Base-by-base conservation (phyloP, 257 asterid species). In the Penstemon newberryi region DNA sequence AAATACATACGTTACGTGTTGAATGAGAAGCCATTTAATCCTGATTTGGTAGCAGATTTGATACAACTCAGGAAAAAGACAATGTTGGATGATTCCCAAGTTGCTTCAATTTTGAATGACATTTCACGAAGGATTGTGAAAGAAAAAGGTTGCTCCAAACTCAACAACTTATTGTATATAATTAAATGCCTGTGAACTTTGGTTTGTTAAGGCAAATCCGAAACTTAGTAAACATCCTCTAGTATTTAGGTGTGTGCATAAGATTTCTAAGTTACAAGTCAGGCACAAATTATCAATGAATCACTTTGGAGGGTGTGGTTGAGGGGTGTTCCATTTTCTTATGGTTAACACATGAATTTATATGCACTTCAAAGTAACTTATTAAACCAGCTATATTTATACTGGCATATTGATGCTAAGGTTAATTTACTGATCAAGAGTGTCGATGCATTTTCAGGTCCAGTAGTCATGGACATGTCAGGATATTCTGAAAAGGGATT, bases 21-120 rank as follows among this genome's bases (percentile, higher is more conserved):
- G 88, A 94, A 94, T 69, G 99, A 94, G 84, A 90, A 90, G 79
- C 97, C 96, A 56, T 94, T 94, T 73, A 76, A 84, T 82, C 96
- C 92, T 56, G 89, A 81, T 39, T 80, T 91, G 77, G 74, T 91
- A 54, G 86, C 88, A 52, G 80, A 84, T 67, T 74, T 94, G 80
- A 91, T 94, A 79, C 96, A 90, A 69, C 92, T 94, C 67, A 87
- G 95, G 77, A 84, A 83, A 83, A 85, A 74, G 71, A 74, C 96
- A 42, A 67, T 60, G 78, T 78, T 93, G 83, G 93, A 83, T 75
- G 97, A 90, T 79, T 75, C 89, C 53, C 85, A 84, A 75, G 92
- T 90, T 39, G 92, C 92, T 72, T 94, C 74, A 80, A 79, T 94
- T 66, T 76, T 94, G 77, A 90, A 87, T 73, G 99, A 91, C 75